These are phyloP conservation scores for Ophidiomyces ophidiicola DNA, from an alignment of 2,329 filamentous ascomycete genomes.

Conservation along the genomic window DNA sequence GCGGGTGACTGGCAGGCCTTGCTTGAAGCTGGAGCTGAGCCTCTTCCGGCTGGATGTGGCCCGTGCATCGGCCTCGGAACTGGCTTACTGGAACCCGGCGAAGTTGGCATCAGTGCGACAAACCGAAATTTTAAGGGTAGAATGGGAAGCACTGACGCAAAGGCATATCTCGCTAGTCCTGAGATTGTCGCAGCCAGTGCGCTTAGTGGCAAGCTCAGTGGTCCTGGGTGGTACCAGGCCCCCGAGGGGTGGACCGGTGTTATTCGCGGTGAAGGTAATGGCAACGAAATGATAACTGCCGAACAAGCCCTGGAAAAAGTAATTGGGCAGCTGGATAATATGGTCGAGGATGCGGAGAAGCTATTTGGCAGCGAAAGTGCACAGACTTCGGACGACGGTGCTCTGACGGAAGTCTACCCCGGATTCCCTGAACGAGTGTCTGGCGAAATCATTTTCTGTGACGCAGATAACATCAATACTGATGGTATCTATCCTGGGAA, in stretches of 20 bases:
- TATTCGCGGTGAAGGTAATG: conserved; percentile 59
- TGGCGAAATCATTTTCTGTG: conserved; percentile 80
- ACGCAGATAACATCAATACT: conserved; percentile 79
- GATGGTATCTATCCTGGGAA: conserved; percentile 87
- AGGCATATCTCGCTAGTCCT: conserved; percentile 77
- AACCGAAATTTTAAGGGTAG: conserved; percentile 89
- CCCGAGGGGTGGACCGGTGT: conserved; percentile 53
- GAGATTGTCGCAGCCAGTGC: conserved; percentile 89
- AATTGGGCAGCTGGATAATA: conserved; percentile 53
- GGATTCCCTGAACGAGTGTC: conserved; percentile 74
- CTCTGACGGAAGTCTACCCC: conserved; percentile 59
- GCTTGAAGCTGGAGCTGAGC: conserved; percentile 63
- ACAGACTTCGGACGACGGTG: not conserved
- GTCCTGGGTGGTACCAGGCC: conserved; percentile 65
- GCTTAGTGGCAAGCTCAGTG: conserved; percentile 42
- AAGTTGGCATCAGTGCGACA: conserved; percentile 69
- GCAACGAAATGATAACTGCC: conserved; percentile 54
- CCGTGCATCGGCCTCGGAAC: conserved; percentile 76
- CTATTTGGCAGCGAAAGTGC: conserved; percentile 10
- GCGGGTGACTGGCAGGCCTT: conserved; percentile 76
- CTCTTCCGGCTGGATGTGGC: conserved; percentile 62
- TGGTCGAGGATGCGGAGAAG: conserved; percentile 22
- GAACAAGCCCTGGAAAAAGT: conserved; percentile 61
- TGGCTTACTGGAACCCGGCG: conserved; percentile 70
- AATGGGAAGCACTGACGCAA: conserved; percentile 68